phyloP scores from a whole-genome alignment of 2,329 filamentous ascomycete species.

The Aspergillus nomiae region DNA sequence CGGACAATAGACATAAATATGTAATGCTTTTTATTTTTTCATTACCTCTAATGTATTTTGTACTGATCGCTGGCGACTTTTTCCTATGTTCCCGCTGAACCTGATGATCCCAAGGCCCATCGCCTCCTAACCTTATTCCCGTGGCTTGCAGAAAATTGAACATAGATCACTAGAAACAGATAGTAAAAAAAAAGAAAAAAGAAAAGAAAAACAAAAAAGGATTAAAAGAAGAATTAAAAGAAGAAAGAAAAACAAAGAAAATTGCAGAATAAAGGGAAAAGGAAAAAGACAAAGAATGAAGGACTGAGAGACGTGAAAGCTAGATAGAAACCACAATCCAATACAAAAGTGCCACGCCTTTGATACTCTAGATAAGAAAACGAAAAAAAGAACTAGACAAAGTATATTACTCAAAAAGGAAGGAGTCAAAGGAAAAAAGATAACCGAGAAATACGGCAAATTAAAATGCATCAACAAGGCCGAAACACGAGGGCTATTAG shows the following conservation, averaged over 20 bases:
- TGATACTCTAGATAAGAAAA: neutral
- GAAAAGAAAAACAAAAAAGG: neutral
- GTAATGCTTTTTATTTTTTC: neutral
- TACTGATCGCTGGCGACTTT: neutral
- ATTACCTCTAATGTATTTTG: neutral
- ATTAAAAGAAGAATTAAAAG: neutral
- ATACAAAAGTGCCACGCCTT: neutral
- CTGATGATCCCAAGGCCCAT: neutral
- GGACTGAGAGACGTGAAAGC: neutral
- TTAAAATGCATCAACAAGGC: constrained; percentile 1
- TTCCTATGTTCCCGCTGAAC: neutral
- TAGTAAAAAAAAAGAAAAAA: neutral
- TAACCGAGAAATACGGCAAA: constrained; percentile 6
- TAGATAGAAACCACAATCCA: neutral
- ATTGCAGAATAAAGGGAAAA: neutral
- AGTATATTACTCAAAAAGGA: neutral
- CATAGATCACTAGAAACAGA: neutral
- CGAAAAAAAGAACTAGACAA: neutral
- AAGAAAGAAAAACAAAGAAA: neutral
- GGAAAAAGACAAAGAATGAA: neutral
- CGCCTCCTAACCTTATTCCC: neutral
- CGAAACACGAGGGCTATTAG: constrained; percentile 3
- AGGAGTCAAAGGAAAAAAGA: constrained; percentile 1
- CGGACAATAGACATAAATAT: neutral
- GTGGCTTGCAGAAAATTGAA: neutral